Base-by-base conservation (phyloP, 208 protist species). In the Crithidia fasciculata region DNA sequence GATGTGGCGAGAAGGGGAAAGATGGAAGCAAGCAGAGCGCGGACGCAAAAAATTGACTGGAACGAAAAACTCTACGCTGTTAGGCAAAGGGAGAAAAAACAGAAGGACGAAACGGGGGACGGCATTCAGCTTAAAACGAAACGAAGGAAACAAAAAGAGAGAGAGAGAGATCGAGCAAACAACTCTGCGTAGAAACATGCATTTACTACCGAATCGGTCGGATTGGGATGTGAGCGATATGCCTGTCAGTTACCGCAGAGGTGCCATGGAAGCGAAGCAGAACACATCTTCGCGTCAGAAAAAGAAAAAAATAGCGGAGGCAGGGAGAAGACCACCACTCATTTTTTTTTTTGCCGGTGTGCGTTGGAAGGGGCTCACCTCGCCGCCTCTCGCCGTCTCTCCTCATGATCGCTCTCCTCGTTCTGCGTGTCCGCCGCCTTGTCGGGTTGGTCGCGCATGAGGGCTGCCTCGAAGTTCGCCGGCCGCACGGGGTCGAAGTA, bases 401-500 rank as follows among this genome's bases (percentile, higher is more conserved):
- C 74, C 39, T 70, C 74, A 2, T 37, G 60, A 13, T 71, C 74
- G 19, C 52, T 80, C 49, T 80, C 74, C 41, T 80, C 76, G 69
- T 70, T 76, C 36, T 55, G 39, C 37, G 66, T 7, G 44, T 39
- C 16, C 15, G 49, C 37, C n/a, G 13, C 28, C 9, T 41, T 58
- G 18, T 71, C 60, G 15, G 15, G 47, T 13, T 41, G 39, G 28
- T 74, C 60, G n/a, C 59, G 57, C 52, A 65, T 59, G 12, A 59
- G 15, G 10, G 72, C 55, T 9, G 44, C 39, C 49, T 54, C 55
- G 18, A 62, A 74, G 41, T 73, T 61, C 53, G 86, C 81, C 18
- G 80, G 79, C 19, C 94, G 85, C 8, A 99, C 85, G 8, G 94
- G 88, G 71, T 97, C 96, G 83, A 99, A 99, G 78, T 99, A 99